These are phyloP conservation scores for Penicillium antarcticum DNA, from an alignment of 495 filamentous ascomycete species.

Conservation along the genomic window DNA sequence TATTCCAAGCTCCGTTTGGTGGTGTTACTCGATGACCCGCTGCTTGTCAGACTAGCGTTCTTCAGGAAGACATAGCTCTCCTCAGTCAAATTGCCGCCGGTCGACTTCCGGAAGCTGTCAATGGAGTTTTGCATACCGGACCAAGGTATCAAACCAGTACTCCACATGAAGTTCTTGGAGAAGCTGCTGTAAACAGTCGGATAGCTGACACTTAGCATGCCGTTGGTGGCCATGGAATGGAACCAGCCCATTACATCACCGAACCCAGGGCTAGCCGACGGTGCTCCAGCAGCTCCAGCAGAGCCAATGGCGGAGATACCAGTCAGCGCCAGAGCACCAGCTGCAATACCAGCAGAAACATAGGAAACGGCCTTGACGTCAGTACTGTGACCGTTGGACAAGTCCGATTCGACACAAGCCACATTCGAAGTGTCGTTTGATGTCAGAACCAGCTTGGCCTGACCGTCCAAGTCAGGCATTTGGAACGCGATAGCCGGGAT, in stretches of 20 bases:
- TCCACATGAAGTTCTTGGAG: constrained; percentile 90
- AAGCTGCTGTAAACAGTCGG: constrained; percentile 85
- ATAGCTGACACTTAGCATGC: constrained; percentile 89
- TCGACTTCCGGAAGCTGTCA: constrained; percentile 74
- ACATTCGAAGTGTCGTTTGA: constrained; percentile 57
- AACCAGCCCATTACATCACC: constrained; percentile 86
- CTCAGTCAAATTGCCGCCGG: constrained; percentile 81
- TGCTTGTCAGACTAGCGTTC: constrained; percentile 45
- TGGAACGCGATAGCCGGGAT: constrained; percentile 91
- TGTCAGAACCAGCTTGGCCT: constrained; percentile 74
- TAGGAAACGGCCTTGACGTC: constrained; percentile 74
- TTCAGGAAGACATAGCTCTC: constrained; percentile 72
- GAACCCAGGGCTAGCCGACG: constrained; percentile 78
- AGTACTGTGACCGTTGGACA: constrained; percentile 84
- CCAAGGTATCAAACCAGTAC: constrained; percentile 82
- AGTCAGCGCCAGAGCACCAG: constrained; percentile 71
- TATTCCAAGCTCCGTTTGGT: constrained; percentile 51
- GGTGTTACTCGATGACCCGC: constrained; percentile 36
- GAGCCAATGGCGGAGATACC: constrained; percentile 68
- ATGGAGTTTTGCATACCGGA: constrained; percentile 74
- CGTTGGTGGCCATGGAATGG: constrained; percentile 89
- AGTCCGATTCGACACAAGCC: constrained; percentile 78
- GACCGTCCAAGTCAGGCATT: constrained; percentile 85
- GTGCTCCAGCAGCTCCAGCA: constrained; percentile 59
- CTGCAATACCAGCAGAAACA: constrained; percentile 83